A percentile compares a stretch with the other conserved stretches of the same genome.
These are phyloP conservation scores for Coemansia sp. DNA, from an alignment of 192 early-diverging fungal species.

Conservation along the genomic window DNA sequence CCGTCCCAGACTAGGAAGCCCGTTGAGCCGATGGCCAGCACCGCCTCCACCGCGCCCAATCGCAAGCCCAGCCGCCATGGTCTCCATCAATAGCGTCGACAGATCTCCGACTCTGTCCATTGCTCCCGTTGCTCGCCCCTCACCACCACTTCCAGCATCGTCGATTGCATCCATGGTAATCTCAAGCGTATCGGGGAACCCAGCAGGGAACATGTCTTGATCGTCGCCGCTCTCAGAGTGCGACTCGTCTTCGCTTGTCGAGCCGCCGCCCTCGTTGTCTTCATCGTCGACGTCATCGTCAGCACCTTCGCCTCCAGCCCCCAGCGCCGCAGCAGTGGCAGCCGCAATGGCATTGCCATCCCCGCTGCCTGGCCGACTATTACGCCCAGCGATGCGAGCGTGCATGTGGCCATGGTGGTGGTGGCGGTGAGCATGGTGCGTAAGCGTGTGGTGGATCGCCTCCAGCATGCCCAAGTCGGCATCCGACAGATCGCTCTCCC, in stretches of 20 bases:
- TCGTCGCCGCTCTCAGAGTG: slow-evolving; percentile 35
- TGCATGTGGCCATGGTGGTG: slow-evolving; percentile 1
- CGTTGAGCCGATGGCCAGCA: slow-evolving; percentile 6
- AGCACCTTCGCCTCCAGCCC: slow-evolving; percentile 7
- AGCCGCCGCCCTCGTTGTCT: slow-evolving; percentile 3
- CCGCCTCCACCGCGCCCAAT: slow-evolving; percentile 7
- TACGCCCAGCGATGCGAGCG: slow-evolving; percentile 5
- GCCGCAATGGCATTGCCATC: not conserved
- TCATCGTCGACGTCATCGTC: slow-evolving; percentile 15
- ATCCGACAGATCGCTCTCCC: slow-evolving; percentile 38
- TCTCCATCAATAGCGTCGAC: slow-evolving; percentile 32
- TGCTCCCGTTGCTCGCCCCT: not conserved
- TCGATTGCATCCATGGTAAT: slow-evolving; percentile 50
- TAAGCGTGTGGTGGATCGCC: slow-evolving; percentile 16
- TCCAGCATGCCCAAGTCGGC: slow-evolving; percentile 15
- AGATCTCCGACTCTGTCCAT: not conserved
- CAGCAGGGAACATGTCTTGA: slow-evolving; percentile 29
- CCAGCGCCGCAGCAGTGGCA: slow-evolving; percentile 6
- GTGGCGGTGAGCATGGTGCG: slow-evolving; percentile 19
- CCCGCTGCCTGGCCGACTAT: slow-evolving; percentile 18
- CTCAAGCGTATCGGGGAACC: slow-evolving; percentile 32
- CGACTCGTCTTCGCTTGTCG: slow-evolving; percentile 15
- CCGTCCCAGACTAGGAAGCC: slow-evolving; percentile 4
- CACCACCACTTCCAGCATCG: slow-evolving; percentile 3
- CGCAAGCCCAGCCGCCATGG: slow-evolving; percentile 18